These are phyloP conservation scores for Chlamydomonas sp. DNA, from an alignment of 139 green algal genomes.

Conservation along the genomic window DNA sequence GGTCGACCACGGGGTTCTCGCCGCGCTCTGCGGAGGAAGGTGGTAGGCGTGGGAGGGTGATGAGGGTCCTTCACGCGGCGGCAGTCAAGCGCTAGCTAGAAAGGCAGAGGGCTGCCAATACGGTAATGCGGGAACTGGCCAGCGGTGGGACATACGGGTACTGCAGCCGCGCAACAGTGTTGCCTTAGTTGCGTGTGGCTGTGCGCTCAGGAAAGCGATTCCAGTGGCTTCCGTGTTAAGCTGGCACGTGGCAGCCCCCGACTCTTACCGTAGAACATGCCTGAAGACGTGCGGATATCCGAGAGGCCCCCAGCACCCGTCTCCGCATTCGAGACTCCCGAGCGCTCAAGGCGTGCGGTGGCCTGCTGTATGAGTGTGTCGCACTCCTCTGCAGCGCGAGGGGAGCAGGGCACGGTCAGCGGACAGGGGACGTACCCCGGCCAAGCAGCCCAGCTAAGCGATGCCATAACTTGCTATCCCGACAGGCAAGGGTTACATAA, in stretches of 20 bases:
- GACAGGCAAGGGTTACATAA: no score
- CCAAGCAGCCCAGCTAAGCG: neutral
- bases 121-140: no score
- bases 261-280: constrained; percentile 53
- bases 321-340: constrained; percentile 3
- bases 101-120: no score
- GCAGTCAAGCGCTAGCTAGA: no score
- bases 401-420: neutral
- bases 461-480: no score
- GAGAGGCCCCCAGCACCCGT: constrained; percentile 9
- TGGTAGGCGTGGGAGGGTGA: neutral
- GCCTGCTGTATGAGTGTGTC: constrained; percentile 15
- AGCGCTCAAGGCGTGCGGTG: neutral
- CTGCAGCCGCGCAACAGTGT: no score
- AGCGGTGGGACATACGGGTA: no score
- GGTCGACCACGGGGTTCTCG: constrained; percentile 31
- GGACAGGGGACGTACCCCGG: neutral
- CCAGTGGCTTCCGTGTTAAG: no score
- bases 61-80: no score
- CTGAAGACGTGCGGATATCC: constrained; percentile 47
- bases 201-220: no score
- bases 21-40: neutral
- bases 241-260: neutral
- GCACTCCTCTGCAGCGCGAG: neutral
- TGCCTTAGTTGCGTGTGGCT: no score